Conservation (phyloP, 768 basidiomycete species). For the Pleurotus tuber-regium region DNA sequence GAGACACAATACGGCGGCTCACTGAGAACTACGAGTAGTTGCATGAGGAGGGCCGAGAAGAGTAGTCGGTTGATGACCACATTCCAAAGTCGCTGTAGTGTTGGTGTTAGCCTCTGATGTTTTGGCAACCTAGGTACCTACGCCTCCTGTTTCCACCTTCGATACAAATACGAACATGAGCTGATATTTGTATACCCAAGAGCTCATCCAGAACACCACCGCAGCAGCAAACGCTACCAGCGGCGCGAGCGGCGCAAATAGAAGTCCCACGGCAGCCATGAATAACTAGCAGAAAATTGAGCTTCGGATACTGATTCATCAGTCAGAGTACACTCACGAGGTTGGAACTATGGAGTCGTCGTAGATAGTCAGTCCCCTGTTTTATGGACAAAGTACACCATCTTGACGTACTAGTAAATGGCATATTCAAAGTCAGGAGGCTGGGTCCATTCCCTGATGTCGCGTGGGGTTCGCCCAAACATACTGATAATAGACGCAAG, state of each 20-base stretch:
- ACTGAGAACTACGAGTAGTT: conserved; percentile 72
- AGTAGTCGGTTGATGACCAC: conserved; percentile 75
- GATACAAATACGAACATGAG: conserved; percentile 81
- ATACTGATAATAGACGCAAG: conserved; percentile 32
- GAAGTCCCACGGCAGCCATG: conserved; percentile 70
- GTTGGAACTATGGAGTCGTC: conserved; percentile 18
- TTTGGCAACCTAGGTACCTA: conserved; percentile 29
- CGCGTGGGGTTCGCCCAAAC: conserved; percentile 73
- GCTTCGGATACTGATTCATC: neutral
- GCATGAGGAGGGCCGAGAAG: conserved; percentile 69
- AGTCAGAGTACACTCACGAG: conserved; percentile 20
- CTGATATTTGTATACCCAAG: conserved; percentile 83
- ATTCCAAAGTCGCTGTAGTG: conserved; percentile 76
- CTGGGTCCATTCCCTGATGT: conserved; percentile 75
- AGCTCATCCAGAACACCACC: conserved; percentile 69
- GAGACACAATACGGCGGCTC: too few species aligned
- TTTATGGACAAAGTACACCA: conserved; percentile 12
- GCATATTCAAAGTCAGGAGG: conserved; percentile 76
- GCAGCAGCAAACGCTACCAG: conserved; percentile 70
- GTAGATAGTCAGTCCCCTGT: neutral
- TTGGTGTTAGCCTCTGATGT: neutral
- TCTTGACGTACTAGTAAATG: conserved; percentile 58
- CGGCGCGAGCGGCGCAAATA: conserved; percentile 85
- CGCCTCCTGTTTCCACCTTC: conserved; percentile 79
- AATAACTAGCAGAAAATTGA: conserved; percentile 47